Base-by-base conservation (phyloP, 2,329 filamentous ascomycete species). In the Incumbomyces delicatus region DNA sequence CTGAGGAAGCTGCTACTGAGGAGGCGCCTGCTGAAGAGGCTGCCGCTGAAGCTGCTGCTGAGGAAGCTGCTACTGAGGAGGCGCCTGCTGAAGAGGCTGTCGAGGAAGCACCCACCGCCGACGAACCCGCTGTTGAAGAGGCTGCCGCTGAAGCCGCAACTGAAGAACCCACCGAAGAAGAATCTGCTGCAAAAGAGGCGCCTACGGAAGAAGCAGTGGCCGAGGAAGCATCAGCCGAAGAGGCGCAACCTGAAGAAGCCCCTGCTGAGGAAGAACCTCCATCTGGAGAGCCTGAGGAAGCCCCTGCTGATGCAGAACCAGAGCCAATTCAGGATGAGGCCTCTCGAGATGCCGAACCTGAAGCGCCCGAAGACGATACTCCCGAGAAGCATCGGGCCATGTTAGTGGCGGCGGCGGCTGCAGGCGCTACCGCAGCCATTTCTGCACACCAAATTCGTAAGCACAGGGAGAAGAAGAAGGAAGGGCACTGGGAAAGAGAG, bases 201-300 rank as follows among this genome's bases (percentile, higher is more conserved):
- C 20, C 54, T 60, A 46, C 49, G 5, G 41, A 44, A 51, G 29
- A 58, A 56, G 7, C 55, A 54, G 40, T 60, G 60, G 46, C 40
- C 39, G 34, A 20, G 16, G 33, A 41, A 7, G 13, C 39, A 29
- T 4, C 18, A 5, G 27, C 39, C 14, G 39, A 30, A 12, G 32
- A 40, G 14, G 22, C 10, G 16, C 44, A 13, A 7, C 17, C 44
- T 29, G 41, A 27, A 22, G 36, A 35, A 7, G 34, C 36, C 3
- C 12, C 30, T 14, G 29, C 22, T 27, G 31, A 33, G 31, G 33
- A 33, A 39, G n/a, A 16, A 14, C 16, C 32, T 2, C 41, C 50
- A 38, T 31, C 16, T 35, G 31, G 20, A 5, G 12, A 18, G 31
- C 20, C 44, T 13, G 33, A 38, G 43, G 49, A 50, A 22, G 27